Conservation (phyloP, 2,329 filamentous ascomycete genomes). For the Neocatenulostroma microsporum region DNA sequence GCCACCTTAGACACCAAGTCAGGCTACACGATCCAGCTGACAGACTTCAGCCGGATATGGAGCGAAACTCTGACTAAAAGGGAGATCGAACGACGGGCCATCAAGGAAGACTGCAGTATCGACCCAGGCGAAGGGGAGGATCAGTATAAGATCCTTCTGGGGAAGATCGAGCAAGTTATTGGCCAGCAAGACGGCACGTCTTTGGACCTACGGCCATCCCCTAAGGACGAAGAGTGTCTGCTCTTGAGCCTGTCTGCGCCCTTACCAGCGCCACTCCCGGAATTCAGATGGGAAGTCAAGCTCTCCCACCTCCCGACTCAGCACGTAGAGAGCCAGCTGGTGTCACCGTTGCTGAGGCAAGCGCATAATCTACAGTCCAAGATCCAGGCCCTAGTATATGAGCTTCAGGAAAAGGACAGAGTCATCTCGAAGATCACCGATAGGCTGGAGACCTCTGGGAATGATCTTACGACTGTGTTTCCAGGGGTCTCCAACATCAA, state of each 20-base stretch:
- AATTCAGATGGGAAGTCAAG: constrained; percentile 58
- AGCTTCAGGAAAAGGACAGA: constrained; percentile 51
- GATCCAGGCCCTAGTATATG: constrained; percentile 42
- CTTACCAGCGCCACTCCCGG: constrained; percentile 55
- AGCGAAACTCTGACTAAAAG: constrained; percentile 54
- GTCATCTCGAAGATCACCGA: constrained; percentile 52
- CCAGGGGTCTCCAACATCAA: constrained; percentile 45
- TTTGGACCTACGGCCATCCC: constrained; percentile 23
- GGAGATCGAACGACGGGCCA: constrained; percentile 56
- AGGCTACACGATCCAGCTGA: constrained; percentile 59
- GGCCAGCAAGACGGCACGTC: constrained; percentile 31
- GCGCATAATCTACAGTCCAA: constrained; percentile 42
- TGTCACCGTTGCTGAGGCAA: constrained; percentile 47
- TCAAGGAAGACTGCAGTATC: constrained; percentile 59
- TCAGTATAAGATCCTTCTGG: constrained; percentile 60
- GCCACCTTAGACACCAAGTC: constrained; percentile 42
- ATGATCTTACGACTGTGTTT: constrained; percentile 51
- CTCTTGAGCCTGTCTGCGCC: constrained; percentile 50
- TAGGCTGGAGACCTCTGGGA: constrained; percentile 48
- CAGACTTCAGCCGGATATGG: constrained; percentile 68
- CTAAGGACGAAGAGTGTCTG: constrained; percentile 28
- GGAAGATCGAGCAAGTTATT: constrained; percentile 50
- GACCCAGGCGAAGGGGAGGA: constrained; percentile 62
- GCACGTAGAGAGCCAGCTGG: constrained; percentile 41
- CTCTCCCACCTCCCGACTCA: constrained; percentile 39